Percentiles rank a stretch among this genome's conserved stretches.
These are phyloP conservation scores for Diversispora epigaea DNA, from an alignment of 192 early-diverging fungal genomes.

Conservation along the genomic window DNA sequence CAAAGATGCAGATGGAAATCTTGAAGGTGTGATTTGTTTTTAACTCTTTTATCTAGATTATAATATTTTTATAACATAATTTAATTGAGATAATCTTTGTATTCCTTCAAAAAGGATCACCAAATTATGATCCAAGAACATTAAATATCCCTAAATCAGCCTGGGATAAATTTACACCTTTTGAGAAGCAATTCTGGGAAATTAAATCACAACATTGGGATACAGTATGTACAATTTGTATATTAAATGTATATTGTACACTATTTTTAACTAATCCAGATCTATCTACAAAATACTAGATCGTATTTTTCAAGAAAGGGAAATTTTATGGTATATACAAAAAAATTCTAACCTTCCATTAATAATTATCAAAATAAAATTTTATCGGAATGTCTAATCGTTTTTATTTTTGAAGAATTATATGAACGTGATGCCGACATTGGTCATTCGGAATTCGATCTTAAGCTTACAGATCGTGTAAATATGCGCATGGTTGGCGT, in stretches of 20 bases:
- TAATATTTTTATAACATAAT: neutral
- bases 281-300: slow-evolving; percentile 27
- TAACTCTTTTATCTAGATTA: neutral
- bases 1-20: slow-evolving; percentile 74
- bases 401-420: slow-evolving; percentile 63
- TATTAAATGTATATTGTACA: neutral
- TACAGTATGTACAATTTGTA: slow-evolving; percentile 52
- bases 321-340: slow-evolving; percentile 76
- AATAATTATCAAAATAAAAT: no score
- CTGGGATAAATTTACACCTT: slow-evolving; percentile 87
- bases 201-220: slow-evolving; percentile 95
- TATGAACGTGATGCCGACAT: slow-evolving; percentile 99
- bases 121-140: slow-evolving; percentile 91
- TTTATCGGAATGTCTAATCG: no score
- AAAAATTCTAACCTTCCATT: neutral
- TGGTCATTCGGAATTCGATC: slow-evolving; percentile 92
- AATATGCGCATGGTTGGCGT: slow-evolving; percentile 99
- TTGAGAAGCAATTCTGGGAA: slow-evolving; percentile 99
- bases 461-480: slow-evolving; percentile 92
- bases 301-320: slow-evolving; percentile 99
- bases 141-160: slow-evolving; percentile 76
- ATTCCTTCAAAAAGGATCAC: slow-evolving; percentile 47
- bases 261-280: neutral
- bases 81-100: neutral
- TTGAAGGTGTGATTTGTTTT: slow-evolving; percentile 45